phyloP scores from a whole-genome alignment of 2,329 filamentous ascomycete species.

The Sphaceloma murrayae region DNA sequence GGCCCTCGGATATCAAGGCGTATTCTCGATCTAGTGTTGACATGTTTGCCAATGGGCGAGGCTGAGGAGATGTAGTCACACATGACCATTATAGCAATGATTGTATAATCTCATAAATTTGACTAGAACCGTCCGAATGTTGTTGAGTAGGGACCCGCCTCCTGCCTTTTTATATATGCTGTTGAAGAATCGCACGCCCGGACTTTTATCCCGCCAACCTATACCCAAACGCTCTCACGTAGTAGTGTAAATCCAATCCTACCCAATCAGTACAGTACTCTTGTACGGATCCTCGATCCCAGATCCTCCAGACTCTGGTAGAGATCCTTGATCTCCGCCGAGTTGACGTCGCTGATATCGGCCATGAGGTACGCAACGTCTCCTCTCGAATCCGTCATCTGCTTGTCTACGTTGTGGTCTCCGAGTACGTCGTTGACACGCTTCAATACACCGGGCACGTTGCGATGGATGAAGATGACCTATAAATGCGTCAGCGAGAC shows the following conservation, averaged over 20 bases:
- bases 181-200: too few species aligned
- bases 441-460: slow-evolving; percentile 87
- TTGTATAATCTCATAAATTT: too few species aligned
- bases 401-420: slow-evolving; percentile 97
- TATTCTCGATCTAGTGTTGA: slow-evolving; percentile 27
- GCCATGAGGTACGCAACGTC: slow-evolving; percentile 97
- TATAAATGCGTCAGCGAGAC: too few species aligned
- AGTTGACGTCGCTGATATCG: slow-evolving; percentile 80
- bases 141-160: too few species aligned
- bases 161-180: too few species aligned
- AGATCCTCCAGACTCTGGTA: slow-evolving; percentile 73
- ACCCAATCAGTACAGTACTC: slow-evolving; percentile 37
- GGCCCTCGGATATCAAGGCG: slow-evolving; percentile 21
- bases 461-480: slow-evolving; percentile 90
- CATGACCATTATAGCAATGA: too few species aligned
- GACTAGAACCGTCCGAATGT: too few species aligned
- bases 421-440: slow-evolving; percentile 92
- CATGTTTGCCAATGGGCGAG: slow-evolving; percentile 21
- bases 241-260: slow-evolving; percentile 8
- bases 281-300: slow-evolving; percentile 37
- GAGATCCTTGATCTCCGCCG: slow-evolving; percentile 73
- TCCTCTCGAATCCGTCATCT: slow-evolving; percentile 90
- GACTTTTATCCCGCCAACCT: slow-evolving; percentile 4
- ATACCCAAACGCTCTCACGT: too few species aligned
- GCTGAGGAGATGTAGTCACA: too few species aligned